phyloP scores from a whole-genome alignment of 371 early-diverging fungal species.

The Rhizopus arrhizus region DNA sequence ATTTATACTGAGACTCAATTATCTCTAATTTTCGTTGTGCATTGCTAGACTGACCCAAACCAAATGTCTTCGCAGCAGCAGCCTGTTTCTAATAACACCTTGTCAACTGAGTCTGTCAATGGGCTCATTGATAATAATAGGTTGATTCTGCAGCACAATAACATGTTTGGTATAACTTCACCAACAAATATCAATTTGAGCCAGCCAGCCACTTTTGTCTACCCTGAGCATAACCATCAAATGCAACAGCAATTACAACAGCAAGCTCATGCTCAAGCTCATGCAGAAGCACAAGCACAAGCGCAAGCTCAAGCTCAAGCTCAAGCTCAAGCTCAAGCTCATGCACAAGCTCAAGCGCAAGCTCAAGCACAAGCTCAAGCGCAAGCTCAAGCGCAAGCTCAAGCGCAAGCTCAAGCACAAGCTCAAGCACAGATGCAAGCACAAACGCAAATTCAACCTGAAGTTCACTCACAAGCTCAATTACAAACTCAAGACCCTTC shows the following conservation, averaged over 20 bases:
- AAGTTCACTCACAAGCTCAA: not conserved
- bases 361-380: not conserved
- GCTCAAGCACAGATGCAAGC: no score
- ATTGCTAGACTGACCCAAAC: not conserved
- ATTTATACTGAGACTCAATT: not conserved
- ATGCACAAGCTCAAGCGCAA: conserved; percentile 8
- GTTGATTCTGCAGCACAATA: not conserved
- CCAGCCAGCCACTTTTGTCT: not conserved
- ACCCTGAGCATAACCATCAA: conserved; percentile 2
- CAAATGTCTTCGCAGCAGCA: not conserved
- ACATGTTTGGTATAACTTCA: conserved; percentile 1
- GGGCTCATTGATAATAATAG: not conserved
- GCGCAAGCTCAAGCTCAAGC: not conserved
- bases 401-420: no score
- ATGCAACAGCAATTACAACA: conserved; percentile 1
- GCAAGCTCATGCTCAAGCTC: not conserved
- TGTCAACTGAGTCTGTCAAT: not conserved
- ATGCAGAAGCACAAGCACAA: not conserved
- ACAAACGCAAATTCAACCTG: not conserved
- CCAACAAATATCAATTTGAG: not conserved
- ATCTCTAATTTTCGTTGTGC: not conserved
- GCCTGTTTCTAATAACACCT: not conserved
- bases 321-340: not conserved
- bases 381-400: no score
- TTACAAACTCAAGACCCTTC: conserved; percentile 7